A percentile compares a stretch with the other conserved stretches of the same genome.
Conservation (phyloP, 192 early-diverging fungal species). For the Coemansia sp. region DNA sequence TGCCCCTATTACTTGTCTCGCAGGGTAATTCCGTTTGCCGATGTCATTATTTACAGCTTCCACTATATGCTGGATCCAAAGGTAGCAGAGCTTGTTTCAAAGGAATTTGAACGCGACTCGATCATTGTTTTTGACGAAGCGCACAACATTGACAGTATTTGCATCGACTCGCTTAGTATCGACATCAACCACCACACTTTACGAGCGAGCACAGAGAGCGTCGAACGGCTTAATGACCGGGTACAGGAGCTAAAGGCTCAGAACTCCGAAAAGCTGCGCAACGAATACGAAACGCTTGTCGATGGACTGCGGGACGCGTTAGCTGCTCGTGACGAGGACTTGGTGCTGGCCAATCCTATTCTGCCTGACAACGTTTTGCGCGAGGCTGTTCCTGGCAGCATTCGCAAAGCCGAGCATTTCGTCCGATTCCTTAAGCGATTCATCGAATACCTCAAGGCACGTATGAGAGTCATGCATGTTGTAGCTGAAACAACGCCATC, state of each 20-base stretch:
- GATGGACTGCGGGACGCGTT: constrained; percentile 80
- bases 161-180: constrained; percentile 95
- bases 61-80: constrained; percentile 99
- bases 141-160: constrained; percentile 99
- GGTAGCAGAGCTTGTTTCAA: constrained; percentile 95
- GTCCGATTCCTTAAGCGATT: constrained; percentile 94
- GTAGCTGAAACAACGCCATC: constrained; percentile 94
- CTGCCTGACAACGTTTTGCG: constrained; percentile 89
- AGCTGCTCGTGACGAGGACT: constrained; percentile 76
- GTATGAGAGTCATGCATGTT: constrained; percentile 95
- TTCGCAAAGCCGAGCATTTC: constrained; percentile 97
- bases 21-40: constrained; percentile 80
- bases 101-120: constrained; percentile 88
- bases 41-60: constrained; percentile 98
- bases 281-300: constrained; percentile 89
- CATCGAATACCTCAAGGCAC: constrained; percentile 97
- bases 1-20: constrained; percentile 97
- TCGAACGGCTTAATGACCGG: constrained; percentile 65
- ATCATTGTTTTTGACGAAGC: constrained; percentile 99
- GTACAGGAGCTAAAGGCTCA: constrained; percentile 82
- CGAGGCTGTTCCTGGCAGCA: constrained; percentile 97
- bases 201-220: constrained; percentile 83
- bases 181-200: constrained; percentile 89
- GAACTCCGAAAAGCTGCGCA: constrained; percentile 84
- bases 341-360: constrained; percentile 91